Percentiles rank a stretch among this genome's conserved stretches.
phyloP scores from a whole-genome alignment of 768 basidiomycete genomes.

The Tricholoma matsutake region DNA sequence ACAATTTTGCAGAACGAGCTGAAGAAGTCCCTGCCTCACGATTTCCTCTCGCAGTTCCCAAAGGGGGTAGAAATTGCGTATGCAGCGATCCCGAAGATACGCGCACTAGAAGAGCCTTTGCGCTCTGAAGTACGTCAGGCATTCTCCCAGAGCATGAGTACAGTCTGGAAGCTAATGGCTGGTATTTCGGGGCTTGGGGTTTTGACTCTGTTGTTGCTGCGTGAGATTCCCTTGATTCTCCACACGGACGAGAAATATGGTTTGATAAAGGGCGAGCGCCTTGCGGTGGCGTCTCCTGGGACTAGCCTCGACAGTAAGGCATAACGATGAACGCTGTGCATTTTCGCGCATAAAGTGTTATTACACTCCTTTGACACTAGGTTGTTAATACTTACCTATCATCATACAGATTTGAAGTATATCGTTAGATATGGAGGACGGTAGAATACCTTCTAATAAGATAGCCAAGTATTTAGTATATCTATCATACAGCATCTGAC shows the following conservation, averaged over 20 bases:
- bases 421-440: too few relatives aligned
- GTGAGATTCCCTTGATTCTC: conserved; percentile 1
- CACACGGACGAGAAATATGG: conserved; percentile 1
- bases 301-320: not conserved
- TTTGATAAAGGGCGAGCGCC: not conserved
- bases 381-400: too few relatives aligned
- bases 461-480: too few relatives aligned
- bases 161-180: conserved; percentile 11
- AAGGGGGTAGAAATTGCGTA: conserved; percentile 42
- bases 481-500: too few relatives aligned
- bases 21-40: conserved; percentile 34
- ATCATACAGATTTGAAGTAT: too few relatives aligned
- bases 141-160: conserved; percentile 10
- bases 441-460: too few relatives aligned
- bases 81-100: conserved; percentile 42
- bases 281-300: not conserved
- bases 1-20: conserved; percentile 53
- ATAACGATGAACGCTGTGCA: not conserved
- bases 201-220: conserved; percentile 5
- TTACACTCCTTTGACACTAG: not conserved
- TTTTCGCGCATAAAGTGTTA: not conserved
- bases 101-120: conserved; percentile 28
- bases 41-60: conserved; percentile 32
- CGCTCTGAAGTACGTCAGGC: conserved; percentile 11
- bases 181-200: conserved; percentile 5